These are phyloP conservation scores for Penicillium sp. DNA, from an alignment of 2,329 filamentous ascomycete species.

Conservation along the genomic window DNA sequence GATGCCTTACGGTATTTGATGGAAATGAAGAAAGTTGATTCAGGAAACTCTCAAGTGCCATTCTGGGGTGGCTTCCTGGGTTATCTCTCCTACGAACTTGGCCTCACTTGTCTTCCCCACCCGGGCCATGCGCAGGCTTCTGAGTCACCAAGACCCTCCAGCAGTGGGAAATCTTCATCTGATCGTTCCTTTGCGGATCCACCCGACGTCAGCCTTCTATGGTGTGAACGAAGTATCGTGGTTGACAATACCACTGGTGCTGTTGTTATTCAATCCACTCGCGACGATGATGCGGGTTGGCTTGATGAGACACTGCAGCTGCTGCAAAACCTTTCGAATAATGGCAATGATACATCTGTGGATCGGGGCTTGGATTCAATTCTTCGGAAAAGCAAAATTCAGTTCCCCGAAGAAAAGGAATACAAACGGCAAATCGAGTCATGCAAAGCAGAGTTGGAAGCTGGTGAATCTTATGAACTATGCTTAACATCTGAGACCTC, in stretches of 20 bases:
- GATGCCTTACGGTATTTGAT: constrained; percentile 39
- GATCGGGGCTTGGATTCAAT: constrained; percentile 32
- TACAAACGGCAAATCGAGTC: constrained; percentile 66
- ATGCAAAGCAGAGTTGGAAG: constrained; percentile 69
- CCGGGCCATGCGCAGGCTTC: constrained; percentile 37
- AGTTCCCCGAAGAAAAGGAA: constrained; percentile 40
- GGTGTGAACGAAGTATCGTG: constrained; percentile 73
- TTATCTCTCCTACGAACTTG: constrained; percentile 81
- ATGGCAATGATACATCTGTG: constrained; percentile 7
- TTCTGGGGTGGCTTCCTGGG: constrained; percentile 86
- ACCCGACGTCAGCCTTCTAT: constrained; percentile 72
- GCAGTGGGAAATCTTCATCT: background rate
- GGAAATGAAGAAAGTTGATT: constrained; percentile 38
- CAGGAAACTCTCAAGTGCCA: constrained; percentile 42
- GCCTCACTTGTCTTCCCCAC: constrained; percentile 57
- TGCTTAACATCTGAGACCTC: constrained; percentile 75
- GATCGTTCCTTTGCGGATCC: constrained; percentile 36
- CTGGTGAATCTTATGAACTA: constrained; percentile 81
- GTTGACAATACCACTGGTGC: constrained; percentile 65
- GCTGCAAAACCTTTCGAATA: constrained; percentile 20
- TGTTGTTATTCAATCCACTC: constrained; percentile 67
- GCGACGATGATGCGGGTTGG: constrained; percentile 49
- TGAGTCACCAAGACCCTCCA: background rate
- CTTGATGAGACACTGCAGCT: constrained; percentile 29
- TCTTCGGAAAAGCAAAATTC: constrained; percentile 28